These are phyloP conservation scores for Pseudogymnoascus sp. DNA, from an alignment of 2,329 filamentous ascomycete genomes.

Conservation along the genomic window DNA sequence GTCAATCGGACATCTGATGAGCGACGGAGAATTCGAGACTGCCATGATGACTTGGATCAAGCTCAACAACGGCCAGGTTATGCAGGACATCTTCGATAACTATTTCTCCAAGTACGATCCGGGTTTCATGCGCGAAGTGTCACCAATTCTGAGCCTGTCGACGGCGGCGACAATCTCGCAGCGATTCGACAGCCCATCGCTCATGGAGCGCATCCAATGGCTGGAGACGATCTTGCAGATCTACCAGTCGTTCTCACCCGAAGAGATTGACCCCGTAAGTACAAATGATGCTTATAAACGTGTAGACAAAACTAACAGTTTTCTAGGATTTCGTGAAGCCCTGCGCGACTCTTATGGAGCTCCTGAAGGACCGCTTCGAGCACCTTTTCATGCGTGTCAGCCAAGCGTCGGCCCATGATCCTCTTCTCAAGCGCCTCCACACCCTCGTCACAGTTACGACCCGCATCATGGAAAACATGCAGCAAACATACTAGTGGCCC, in stretches of 20 bases:
- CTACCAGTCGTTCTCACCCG: constrained; percentile 29
- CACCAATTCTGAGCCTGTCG: constrained; percentile 53
- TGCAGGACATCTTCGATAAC: constrained; percentile 53
- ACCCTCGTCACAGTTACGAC: constrained; percentile 31
- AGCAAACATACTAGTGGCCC: background rate
- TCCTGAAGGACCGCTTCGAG: constrained; percentile 44
- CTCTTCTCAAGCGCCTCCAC: constrained; percentile 39
- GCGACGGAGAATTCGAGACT: constrained; percentile 50
- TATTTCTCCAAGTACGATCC: constrained; percentile 44
- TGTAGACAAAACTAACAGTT: constrained; percentile 21
- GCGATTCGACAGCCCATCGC: constrained; percentile 42
- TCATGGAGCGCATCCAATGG: constrained; percentile 50
- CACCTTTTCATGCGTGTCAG: constrained; percentile 43
- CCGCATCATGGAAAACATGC: constrained; percentile 22
- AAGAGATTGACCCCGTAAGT: constrained; percentile 24
- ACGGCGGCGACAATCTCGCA: constrained; percentile 56
- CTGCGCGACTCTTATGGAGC: constrained; percentile 44
- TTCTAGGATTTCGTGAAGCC: constrained; percentile 33
- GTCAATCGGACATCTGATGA: constrained; percentile 34
- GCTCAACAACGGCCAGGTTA: background rate
- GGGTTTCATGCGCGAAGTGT: constrained; percentile 45
- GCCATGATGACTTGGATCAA: constrained; percentile 56
- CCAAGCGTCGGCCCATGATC: constrained; percentile 38
- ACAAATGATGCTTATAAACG: constrained; percentile 13
- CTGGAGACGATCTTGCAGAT: constrained; percentile 50